Percentiles rank a stretch among this genome's conserved stretches.
These are phyloP conservation scores for Orobanche coerulescens DNA, from an alignment of 257 asterid species.

Conservation along the genomic window DNA sequence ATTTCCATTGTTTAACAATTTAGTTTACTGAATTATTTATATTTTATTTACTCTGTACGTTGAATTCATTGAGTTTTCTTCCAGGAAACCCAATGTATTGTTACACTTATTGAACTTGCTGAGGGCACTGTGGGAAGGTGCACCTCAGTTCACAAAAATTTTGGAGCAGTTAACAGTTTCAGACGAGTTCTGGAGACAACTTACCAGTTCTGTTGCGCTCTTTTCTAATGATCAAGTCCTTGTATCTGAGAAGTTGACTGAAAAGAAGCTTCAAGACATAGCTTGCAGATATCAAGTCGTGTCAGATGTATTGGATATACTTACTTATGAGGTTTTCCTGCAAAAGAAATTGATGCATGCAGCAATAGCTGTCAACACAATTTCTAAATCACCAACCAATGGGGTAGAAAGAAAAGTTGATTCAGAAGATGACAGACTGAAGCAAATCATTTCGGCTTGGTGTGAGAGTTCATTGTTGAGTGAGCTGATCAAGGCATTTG, in stretches of 20 bases:
- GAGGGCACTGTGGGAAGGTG: conserved; percentile 93
- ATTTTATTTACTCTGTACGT: background rate
- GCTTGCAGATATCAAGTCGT: conserved; percentile 49
- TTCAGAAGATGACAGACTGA: conserved; percentile 34
- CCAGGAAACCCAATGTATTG: conserved; percentile 58
- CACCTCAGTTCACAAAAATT: conserved; percentile 61
- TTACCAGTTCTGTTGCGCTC: conserved; percentile 44
- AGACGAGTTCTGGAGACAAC: conserved; percentile 62
- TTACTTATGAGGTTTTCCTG: conserved; percentile 70
- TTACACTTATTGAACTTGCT: conserved; percentile 55
- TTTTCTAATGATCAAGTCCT: conserved; percentile 25
- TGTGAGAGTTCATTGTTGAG: conserved; percentile 43
- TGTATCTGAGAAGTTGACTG: conserved; percentile 32
- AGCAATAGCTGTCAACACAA: conserved; percentile 35
- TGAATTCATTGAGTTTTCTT: conserved; percentile 19
- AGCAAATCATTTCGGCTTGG: conserved; percentile 56
- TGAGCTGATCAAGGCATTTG: conserved; percentile 62
- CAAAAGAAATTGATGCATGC: conserved; percentile 66
- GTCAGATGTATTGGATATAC: conserved; percentile 55
- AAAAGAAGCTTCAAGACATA: conserved; percentile 34
- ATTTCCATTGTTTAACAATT: conserved; percentile 2
- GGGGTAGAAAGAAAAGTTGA: conserved; percentile 27
- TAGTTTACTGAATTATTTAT: conserved; percentile 10
- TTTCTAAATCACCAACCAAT: conserved; percentile 34
- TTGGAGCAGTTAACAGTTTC: conserved; percentile 57